Evolutionary conservation across 2,329 filamentous ascomycete genomes (phyloP).

Genomic region (Aspergillus viridinutans): DNA sequence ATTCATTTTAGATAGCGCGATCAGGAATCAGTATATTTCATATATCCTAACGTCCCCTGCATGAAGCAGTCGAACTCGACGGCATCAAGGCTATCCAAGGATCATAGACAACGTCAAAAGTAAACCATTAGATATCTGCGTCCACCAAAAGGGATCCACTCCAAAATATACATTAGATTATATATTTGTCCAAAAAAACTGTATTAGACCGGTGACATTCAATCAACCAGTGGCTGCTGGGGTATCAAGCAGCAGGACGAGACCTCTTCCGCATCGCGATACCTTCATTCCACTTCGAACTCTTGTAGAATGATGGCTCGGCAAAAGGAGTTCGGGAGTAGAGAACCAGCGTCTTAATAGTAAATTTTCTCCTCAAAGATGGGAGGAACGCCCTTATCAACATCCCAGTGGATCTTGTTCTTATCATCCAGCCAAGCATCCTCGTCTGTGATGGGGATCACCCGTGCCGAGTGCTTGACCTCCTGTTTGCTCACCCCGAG

Average conservation of each 20-base stretch:
- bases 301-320: neutral
- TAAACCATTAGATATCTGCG: neutral
- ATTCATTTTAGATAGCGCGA: too few species aligned
- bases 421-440: conserved; percentile 68
- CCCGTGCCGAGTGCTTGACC: conserved; percentile 64
- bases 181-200: neutral
- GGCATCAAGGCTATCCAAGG: neutral
- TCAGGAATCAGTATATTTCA: too few species aligned
- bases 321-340: neutral
- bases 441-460: conserved; percentile 77
- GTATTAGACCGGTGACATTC: neutral
- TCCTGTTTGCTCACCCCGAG: conserved; percentile 74
- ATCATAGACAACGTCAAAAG: neutral
- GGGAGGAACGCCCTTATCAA: conserved; percentile 53
- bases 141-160: neutral
- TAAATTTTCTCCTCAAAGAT: conserved; percentile 56
- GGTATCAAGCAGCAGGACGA: neutral
- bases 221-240: neutral
- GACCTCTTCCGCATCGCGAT: neutral
- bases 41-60: too few species aligned
- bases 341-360: conserved; percentile 35
- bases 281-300: too few species aligned
- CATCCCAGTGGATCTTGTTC: conserved; percentile 59
- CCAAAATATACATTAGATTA: neutral
- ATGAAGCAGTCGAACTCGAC: neutral